Evolutionary conservation across 495 filamentous ascomycete genomes (phyloP).

Genomic region (Neurospora pannonica): DNA sequence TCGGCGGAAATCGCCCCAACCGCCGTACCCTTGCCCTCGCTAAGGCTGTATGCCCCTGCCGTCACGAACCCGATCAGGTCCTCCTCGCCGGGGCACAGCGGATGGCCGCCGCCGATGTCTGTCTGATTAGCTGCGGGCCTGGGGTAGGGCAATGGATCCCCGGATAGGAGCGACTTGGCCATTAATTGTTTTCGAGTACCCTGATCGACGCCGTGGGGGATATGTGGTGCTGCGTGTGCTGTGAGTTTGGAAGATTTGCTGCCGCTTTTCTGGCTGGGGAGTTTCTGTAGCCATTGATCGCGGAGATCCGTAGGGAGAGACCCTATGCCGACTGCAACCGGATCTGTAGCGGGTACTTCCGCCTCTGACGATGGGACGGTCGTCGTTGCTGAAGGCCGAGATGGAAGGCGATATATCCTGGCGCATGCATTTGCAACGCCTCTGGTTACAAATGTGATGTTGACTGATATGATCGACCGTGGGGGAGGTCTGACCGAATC

Average conservation of each 20-base stretch:
- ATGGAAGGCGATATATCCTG: constrained; percentile 39
- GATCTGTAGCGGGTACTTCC: constrained; percentile 33
- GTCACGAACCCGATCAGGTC: constrained; percentile 91
- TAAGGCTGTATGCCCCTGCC: constrained; percentile 73
- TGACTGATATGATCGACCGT: constrained; percentile 23
- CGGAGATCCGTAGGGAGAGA: constrained; percentile 27
- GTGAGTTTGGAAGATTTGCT: neutral
- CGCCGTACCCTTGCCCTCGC: constrained; percentile 64
- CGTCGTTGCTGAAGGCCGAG: neutral
- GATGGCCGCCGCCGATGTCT: constrained; percentile 40
- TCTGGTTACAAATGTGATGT: constrained; percentile 27
- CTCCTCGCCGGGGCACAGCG: constrained; percentile 57
- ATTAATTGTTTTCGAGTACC: constrained; percentile 42
- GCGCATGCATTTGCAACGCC: constrained; percentile 33
- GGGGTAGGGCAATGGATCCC: constrained; percentile 13
- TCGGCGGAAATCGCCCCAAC: constrained; percentile 60
- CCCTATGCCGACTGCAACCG: constrained; percentile 4
- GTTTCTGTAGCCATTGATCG: constrained; percentile 37
- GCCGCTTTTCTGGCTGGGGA: constrained; percentile 1
- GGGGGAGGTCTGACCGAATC: constrained; percentile 7
- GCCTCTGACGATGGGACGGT: constrained; percentile 17
- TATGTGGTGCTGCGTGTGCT: constrained; percentile 7
- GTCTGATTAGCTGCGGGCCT: constrained; percentile 14
- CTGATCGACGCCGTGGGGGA: constrained; percentile 16
- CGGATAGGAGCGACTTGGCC: constrained; percentile 40